Evolutionary conservation across 179 eudicot genomes (phyloP).

Genomic region (Silene coronaria): DNA sequence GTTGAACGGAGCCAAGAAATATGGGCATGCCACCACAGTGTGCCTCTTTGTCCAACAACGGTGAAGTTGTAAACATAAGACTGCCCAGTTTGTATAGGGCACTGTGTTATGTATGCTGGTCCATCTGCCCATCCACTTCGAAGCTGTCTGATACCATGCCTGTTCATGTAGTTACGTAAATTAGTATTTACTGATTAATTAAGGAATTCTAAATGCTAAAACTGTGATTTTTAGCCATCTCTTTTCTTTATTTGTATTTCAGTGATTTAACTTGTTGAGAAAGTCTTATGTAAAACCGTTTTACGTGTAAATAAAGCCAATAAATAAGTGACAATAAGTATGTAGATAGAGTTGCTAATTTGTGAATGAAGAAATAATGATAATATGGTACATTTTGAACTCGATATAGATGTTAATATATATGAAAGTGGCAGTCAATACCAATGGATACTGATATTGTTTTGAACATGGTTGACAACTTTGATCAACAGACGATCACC

Average conservation of each 20-base stretch:
- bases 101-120: constrained; percentile 35
- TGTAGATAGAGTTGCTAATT: too few species aligned
- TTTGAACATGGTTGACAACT: constrained; percentile 32
- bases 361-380: background rate
- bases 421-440: background rate
- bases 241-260: background rate
- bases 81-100: constrained; percentile 34
- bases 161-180: constrained; percentile 13
- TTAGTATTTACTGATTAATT: background rate
- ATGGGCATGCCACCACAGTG: constrained; percentile 35
- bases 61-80: constrained; percentile 33
- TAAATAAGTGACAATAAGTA: too few species aligned
- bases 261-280: background rate
- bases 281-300: too few species aligned
- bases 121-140: constrained; percentile 40
- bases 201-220: background rate
- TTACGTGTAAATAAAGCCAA: too few species aligned
- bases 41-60: constrained; percentile 34
- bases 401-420: too few species aligned
- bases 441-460: constrained; percentile 36
- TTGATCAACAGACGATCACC: constrained; percentile 30
- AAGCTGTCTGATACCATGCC: constrained; percentile 34
- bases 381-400: background rate
- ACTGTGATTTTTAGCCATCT: background rate
- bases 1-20: constrained; percentile 36